phyloP scores from a whole-genome alignment of 371 early-diverging fungal species.

The Apophysomyces sp. region DNA sequence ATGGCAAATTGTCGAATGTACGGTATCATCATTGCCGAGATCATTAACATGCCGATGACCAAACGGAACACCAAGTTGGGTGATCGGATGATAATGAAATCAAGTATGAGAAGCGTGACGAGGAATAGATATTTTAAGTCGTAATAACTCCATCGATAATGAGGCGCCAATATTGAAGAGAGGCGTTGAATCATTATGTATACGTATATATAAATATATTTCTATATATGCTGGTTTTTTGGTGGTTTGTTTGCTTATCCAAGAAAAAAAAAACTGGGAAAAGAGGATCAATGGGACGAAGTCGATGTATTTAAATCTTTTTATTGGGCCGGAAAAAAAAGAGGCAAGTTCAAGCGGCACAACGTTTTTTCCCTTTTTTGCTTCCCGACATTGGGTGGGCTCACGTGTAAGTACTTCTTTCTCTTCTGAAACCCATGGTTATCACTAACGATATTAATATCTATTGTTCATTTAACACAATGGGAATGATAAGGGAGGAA shows the following conservation, averaged over 20 bases:
- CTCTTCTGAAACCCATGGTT: not conserved
- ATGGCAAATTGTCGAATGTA: slow-evolving; percentile 48
- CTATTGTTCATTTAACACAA: too few species aligned
- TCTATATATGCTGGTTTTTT: too few species aligned
- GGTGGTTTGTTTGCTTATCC: not conserved
- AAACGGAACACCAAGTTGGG: slow-evolving; percentile 19
- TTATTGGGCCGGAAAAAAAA: not conserved
- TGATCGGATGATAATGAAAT: slow-evolving; percentile 26
- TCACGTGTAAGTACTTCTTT: not conserved
- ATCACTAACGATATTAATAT: too few species aligned
- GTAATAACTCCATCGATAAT: not conserved
- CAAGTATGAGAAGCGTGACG: slow-evolving; percentile 14
- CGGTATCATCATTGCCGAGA: slow-evolving; percentile 29
- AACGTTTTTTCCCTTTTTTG: not conserved
- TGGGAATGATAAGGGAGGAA: too few species aligned
- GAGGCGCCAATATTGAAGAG: not conserved
- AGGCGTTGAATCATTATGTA: not conserved
- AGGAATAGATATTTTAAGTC: slow-evolving; percentile 24
- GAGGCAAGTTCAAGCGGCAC: not conserved
- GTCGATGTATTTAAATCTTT: not conserved
- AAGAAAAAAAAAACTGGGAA: not conserved
- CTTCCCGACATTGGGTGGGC: not conserved
- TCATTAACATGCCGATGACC: slow-evolving; percentile 13
- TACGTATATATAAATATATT: not conserved
- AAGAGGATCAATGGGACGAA: not conserved